Evolutionary conservation across 1,139 yeast genomes (phyloP), one percentile per base, ranked within the genome.

Genomic region (Geotrichum klebahnii): DNA sequence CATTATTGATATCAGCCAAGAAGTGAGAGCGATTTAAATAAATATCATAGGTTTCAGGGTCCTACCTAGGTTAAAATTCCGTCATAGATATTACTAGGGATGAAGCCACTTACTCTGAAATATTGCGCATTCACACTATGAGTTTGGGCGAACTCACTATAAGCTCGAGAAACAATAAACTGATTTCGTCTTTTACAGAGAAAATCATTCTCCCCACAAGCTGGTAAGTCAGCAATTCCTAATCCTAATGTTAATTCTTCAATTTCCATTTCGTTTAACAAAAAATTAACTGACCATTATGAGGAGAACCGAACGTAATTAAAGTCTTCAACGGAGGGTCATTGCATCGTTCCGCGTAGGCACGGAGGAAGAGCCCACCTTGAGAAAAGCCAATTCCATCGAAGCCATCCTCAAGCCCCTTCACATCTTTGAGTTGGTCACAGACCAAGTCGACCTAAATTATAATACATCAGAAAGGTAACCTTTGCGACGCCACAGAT

Each of bases 331-430:
- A 71, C 2, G 73, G 69, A 1, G 82, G 68, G 23, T 62, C 46
- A 48, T 70, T 69, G 60, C 88, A 82, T 35, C 76, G 65, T 61
- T 86, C 84, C 29, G 79, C 72, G 42, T 84, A 74, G 2, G 82
- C 84, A 44, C 95, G 67, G 16, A 84, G 66, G 54, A 86, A 80
- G 12, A 86, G 65, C 0, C 95, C 95, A 32, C 95, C 95, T 62
- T 86, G 95, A 0, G 94, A 84, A 59, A 83, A 82, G 2, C 95
- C 95, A 44, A 86, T 73, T 3, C 82, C 86, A 62, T 84, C 84
- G 62, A 84, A 82, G 0, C 92, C 92, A 14, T 66, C 53, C 2
- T 58, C 46, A 12, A 81, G 67, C 49, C 75, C 77, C 0, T 77
- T 68, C 1, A 73, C 67, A 1, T 57, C 58, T 2, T 64, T 54